Conservation (phyloP, 139 green algal species). For the Picochlorum sp. region DNA sequence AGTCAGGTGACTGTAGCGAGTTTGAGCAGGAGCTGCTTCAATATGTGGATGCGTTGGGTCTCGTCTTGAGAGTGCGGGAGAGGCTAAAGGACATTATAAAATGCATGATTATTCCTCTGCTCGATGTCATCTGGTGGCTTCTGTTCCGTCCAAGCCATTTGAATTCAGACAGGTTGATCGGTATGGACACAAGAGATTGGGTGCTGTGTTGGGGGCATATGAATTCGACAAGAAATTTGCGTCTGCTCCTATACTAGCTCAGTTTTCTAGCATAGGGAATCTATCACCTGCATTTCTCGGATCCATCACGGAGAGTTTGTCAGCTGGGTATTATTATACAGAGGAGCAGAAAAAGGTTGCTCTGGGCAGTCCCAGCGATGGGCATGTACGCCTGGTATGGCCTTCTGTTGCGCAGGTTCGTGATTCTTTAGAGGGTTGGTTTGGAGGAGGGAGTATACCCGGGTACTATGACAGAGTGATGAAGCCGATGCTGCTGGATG, state of each 20-base stretch:
- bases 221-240: constrained; percentile 25
- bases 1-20: constrained; percentile 41
- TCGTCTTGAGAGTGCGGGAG: constrained; percentile 20
- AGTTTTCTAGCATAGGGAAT: constrained; percentile 62
- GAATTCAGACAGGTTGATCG: constrained; percentile 32
- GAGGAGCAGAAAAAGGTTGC: background rate
- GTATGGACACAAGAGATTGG: constrained; percentile 57
- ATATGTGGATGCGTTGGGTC: constrained; percentile 47
- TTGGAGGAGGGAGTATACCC: constrained; percentile 52
- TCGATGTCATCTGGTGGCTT: constrained; percentile 39
- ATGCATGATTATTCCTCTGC: constrained; percentile 59
- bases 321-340: constrained; percentile 24
- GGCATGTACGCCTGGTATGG: constrained; percentile 49
- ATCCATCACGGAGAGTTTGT: constrained; percentile 48
- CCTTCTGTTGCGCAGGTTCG: constrained; percentile 53
- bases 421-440: constrained; percentile 58
- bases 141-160: constrained; percentile 37
- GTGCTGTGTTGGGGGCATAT: constrained; percentile 29
- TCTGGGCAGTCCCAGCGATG: background rate
- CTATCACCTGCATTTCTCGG: constrained; percentile 53
- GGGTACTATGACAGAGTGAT: constrained; percentile 47
- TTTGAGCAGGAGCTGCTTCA: constrained; percentile 5
- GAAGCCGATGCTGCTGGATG: constrained; percentile 49
- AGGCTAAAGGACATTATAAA: background rate
- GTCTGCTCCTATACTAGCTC: constrained; percentile 35